A percentile compares a stretch with the other conserved stretches of the same genome.
These are phyloP conservation scores for Vachellia pachyceras DNA, from an alignment of 306 rosid species.

Conservation along the genomic window DNA sequence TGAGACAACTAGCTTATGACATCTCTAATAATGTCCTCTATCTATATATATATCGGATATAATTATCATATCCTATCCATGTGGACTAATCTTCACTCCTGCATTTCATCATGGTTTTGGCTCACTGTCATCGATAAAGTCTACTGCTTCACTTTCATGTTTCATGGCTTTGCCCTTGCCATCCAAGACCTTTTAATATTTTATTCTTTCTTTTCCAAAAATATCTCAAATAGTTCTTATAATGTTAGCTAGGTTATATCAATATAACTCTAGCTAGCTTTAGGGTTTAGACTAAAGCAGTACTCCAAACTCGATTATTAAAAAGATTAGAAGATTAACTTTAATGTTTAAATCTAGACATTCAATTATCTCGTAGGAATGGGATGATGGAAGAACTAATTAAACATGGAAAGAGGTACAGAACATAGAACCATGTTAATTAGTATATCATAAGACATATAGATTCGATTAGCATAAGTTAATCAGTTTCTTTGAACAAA, in stretches of 20 bases:
- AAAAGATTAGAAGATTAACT: too few relatives aligned
- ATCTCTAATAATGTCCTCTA: background rate
- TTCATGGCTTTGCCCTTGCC: background rate
- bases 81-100: background rate
- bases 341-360: too few relatives aligned
- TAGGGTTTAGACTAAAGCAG: background rate
- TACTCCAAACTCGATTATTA: too few relatives aligned
- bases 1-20: constrained; percentile 28
- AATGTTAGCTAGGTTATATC: background rate
- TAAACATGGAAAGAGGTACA: too few relatives aligned
- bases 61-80: background rate
- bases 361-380: too few relatives aligned
- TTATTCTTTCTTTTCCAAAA: constrained; percentile 25
- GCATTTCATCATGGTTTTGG: background rate
- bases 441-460: too few relatives aligned
- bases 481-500: background rate
- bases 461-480: too few relatives aligned
- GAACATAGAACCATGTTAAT: too few relatives aligned
- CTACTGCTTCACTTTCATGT: background rate
- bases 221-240: constrained; percentile 17
- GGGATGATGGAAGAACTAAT: too few relatives aligned
- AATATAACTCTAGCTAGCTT: background rate
- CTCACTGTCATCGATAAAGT: background rate
- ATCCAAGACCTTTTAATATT: background rate
- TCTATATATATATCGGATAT: background rate